Evolutionary conservation across 2,329 filamentous ascomycete species (phyloP).

Genomic region (Fusarium sublunatum): DNA sequence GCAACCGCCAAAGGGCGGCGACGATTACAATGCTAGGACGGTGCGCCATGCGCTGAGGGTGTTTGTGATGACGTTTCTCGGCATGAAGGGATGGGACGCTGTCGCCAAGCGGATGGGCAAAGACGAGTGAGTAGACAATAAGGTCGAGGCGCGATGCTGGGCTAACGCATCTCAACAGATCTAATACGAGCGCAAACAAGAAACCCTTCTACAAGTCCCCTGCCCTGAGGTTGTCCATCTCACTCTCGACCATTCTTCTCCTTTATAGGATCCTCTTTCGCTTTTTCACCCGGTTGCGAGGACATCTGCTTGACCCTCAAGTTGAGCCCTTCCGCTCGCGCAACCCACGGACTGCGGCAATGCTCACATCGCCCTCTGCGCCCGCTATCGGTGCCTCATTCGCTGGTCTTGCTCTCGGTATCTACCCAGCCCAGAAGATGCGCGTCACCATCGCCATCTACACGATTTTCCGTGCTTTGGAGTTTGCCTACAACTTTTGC

Average conservation of each 20-base stretch:
- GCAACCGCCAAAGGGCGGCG: slow-evolving; percentile 54
- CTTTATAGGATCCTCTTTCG: slow-evolving; percentile 90
- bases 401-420: slow-evolving; percentile 83
- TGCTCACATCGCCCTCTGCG: slow-evolving; percentile 84
- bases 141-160: neutral
- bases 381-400: slow-evolving; percentile 91
- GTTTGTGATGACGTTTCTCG: slow-evolving; percentile 71
- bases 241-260: slow-evolving; percentile 85
- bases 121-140: slow-evolving; percentile 55
- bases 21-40: slow-evolving; percentile 77
- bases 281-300: slow-evolving; percentile 84
- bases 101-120: slow-evolving; percentile 61
- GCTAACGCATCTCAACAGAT: slow-evolving; percentile 35
- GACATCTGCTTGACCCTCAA: slow-evolving; percentile 81
- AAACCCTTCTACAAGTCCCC: slow-evolving; percentile 71
- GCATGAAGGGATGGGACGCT: slow-evolving; percentile 71
- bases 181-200: slow-evolving; percentile 54
- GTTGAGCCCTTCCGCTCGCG: slow-evolving; percentile 83
- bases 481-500: slow-evolving; percentile 86
- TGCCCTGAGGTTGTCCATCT: slow-evolving; percentile 81
- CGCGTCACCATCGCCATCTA: slow-evolving; percentile 87
- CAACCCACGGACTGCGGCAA: slow-evolving; percentile 79
- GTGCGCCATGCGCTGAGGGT: slow-evolving; percentile 77
- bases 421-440: slow-evolving; percentile 73
- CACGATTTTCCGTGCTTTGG: slow-evolving; percentile 80